Evolutionary conservation across 805 yeast genomes (phyloP), one percentile per base, ranked within the genome.

Genomic region (Saturnispora galanensis): DNA sequence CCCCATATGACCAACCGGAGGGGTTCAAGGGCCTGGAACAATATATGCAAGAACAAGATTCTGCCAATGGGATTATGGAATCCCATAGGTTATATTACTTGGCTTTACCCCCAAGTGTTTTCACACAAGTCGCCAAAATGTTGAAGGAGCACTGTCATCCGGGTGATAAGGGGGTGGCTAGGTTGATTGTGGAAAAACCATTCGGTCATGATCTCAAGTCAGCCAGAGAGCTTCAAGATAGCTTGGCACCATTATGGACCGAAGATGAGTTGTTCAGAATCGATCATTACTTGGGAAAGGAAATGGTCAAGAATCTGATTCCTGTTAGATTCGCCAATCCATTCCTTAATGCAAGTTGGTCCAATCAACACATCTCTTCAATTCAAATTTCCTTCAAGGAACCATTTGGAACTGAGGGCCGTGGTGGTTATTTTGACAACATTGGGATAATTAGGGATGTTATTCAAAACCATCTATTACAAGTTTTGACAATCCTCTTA

Each of bases 361-460:
- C 84, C 69, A 80, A 73, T 61, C 75, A 84, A 51, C 82, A 76
- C 64, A 79, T 93, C 58, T 73, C 78, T 50, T 76, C 81, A 34
- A 80, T 93, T 50, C 96, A 90, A 70, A 79, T 93, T 54, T 76
- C 90, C 11, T 90, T 93, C 73, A 93, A 93, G 70, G 98, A 93
- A 69, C 86, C 93, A n/a, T 93, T 93, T 56, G 98, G 98, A 45
- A 93, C 98, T 35, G 96, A 93, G 68, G 98, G 98, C 46, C 79
- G 98, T 62, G 98, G 98, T 55, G 98, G 98, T 33, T 93, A 93
- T 70, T 93, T 93, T 59, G 97, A 93, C 66, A 71, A 74, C 45
- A 87, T 89, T 58, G 98, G 98, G 47, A 93, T 93, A 60, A 84
- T 93, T 54, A 79, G 98, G 65, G 98, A 93, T 61, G 97, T 93